These are phyloP conservation scores for Pterulicium gracile DNA, from an alignment of 1,284 basidiomycete species.

Conservation along the genomic window DNA sequence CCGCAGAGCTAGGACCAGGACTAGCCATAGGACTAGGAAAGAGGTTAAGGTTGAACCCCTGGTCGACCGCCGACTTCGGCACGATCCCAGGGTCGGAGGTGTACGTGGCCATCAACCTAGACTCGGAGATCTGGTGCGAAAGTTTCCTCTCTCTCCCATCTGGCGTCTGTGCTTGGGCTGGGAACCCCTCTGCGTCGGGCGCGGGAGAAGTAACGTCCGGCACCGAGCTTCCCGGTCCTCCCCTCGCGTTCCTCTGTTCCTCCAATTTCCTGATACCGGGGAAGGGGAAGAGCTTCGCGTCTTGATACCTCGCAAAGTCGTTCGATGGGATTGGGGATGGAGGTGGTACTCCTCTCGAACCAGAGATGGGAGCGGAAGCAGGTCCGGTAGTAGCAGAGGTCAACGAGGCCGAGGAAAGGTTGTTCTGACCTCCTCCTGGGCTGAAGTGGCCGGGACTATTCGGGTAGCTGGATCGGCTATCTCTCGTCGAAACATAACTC, in stretches of 20 bases:
- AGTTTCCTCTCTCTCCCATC: slow-evolving; percentile 50
- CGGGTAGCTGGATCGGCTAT: neutral
- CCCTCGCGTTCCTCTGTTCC: slow-evolving; percentile 52
- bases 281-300: slow-evolving; percentile 82
- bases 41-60: no score
- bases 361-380: slow-evolving; percentile 48
- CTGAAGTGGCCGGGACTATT: no score
- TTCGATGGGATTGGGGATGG: slow-evolving; percentile 38
- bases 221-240: slow-evolving; percentile 36
- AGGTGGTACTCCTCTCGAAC: slow-evolving; percentile 19
- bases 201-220: slow-evolving; percentile 44
- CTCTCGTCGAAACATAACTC: neutral
- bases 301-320: slow-evolving; percentile 52
- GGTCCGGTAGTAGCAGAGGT: slow-evolving; percentile 31
- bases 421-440: neutral
- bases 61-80: no score
- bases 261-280: slow-evolving; percentile 73
- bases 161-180: slow-evolving; percentile 28
- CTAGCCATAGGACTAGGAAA: no score
- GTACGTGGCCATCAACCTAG: slow-evolving; percentile 28
- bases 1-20: no score
- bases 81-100: no score
- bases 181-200: slow-evolving; percentile 32
- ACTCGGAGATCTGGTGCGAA: slow-evolving; percentile 61
- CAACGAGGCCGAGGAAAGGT: slow-evolving; percentile 30